Base-by-base conservation (phyloP, 352 stramenopile genomes). In the Phytophthora brassicae region DNA sequence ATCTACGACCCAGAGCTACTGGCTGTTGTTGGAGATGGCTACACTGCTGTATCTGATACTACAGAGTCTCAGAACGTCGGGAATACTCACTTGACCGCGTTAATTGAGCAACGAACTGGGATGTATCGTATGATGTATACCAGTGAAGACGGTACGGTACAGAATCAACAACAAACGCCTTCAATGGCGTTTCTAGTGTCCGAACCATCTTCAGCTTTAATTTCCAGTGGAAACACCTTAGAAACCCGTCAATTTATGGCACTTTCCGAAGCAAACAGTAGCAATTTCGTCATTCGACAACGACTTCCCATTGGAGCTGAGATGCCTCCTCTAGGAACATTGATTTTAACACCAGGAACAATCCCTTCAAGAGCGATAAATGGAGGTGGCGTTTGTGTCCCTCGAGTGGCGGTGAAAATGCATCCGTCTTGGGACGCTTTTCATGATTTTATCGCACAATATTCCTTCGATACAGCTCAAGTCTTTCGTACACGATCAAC, bases 1-100 rank as follows among this genome's bases (percentile, higher is more conserved):
- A 92, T 89, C 36, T 92, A 90, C 51, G 79, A 92, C 42, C 79
- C 79, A 0, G 83, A 92, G 13, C 48, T 92, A 35, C 72, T 92
- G 9, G 44, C 64, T 16, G 72, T 72, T 1, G 45, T 39, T 31
- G 66, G 56, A 13, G 60, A 73, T n/a, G 26, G 48, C 19, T 5
- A 41, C 50, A 31, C 12, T 19, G 22, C 20, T 17, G 19, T 17
- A 19, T 47, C 45, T n/a, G 28, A 42, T 42, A 36, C 43, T 8
- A 13, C 28, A 22, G 53, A 43, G 14, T 13, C 44, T 47, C n/a
- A 46, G 55, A 4, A 48, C 26, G 39, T 66, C 35, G 26, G 9
- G 5, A 63, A 47, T 41, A 48, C 22, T 1, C 51, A 66, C 13
- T 17, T 68, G 33, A 35, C 56, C n/a, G 64, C 66, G 16, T 47